A percentile compares a stretch with the other conserved stretches of the same genome.
Conservation (phyloP, 2,329 filamentous ascomycete genomes). For the Xylaria sp. region DNA sequence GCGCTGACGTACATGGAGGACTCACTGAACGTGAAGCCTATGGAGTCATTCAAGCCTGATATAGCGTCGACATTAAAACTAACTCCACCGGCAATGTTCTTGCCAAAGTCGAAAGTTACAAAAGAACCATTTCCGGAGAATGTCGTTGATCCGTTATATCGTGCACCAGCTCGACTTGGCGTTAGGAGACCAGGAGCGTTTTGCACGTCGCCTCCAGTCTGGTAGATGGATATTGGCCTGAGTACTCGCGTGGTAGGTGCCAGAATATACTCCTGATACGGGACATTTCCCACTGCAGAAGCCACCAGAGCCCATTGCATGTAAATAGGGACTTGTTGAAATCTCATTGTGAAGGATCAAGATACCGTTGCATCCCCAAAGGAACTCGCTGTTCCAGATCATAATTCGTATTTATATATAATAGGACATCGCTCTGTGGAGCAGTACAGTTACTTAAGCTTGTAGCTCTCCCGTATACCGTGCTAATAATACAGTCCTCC, state of each 20-base stretch:
- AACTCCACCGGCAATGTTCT: not conserved
- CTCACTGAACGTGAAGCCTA: not conserved
- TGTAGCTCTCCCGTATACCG: no score
- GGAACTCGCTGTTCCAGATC: not conserved
- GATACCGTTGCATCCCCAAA: not conserved
- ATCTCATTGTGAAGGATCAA: not conserved
- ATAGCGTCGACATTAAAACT: not conserved
- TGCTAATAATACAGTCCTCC: no score
- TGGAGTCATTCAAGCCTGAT: not conserved
- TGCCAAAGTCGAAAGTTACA: not conserved
- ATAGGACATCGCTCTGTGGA: not conserved
- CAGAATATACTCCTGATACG: not conserved
- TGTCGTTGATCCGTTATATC: not conserved
- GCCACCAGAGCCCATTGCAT: not conserved
- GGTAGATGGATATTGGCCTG: not conserved
- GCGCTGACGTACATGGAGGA: not conserved
- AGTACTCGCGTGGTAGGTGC: not conserved
- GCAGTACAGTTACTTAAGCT: not conserved
- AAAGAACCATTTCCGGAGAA: not conserved
- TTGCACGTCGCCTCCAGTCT: not conserved
- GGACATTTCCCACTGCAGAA: not conserved
- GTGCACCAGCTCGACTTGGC: not conserved
- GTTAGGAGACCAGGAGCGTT: not conserved
- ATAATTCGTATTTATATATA: not conserved
- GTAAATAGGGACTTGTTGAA: not conserved